Evolutionary conservation across 169 alveolate species (phyloP).

Genomic region (Hepatocystis sp.): DNA sequence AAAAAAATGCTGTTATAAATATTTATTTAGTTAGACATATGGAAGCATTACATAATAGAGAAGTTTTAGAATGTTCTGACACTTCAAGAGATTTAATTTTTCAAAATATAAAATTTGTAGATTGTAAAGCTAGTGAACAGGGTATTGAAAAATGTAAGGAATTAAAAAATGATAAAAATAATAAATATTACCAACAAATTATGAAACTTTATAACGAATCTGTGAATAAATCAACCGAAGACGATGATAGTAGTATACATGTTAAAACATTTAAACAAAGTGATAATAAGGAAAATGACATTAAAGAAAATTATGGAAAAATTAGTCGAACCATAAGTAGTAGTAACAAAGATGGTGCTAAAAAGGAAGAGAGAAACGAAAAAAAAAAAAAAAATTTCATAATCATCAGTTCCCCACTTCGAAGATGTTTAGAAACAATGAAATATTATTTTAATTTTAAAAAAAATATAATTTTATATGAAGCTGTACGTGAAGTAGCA

Average conservation of each 20-base stretch:
- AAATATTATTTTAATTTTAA: conserved; percentile 57
- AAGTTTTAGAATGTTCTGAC: conserved; percentile 8
- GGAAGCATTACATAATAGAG: conserved; percentile 65
- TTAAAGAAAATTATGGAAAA: no score
- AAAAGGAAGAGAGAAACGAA: neutral
- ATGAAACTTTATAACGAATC: conserved; percentile 34
- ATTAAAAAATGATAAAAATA: conserved; percentile 6
- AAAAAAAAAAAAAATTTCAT: conserved; percentile 31
- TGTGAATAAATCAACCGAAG: neutral
- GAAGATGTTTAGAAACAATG: conserved; percentile 62
- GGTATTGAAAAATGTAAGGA: conserved; percentile 36
- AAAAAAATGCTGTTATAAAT: conserved; percentile 34
- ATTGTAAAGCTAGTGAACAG: conserved; percentile 39
- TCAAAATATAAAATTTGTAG: conserved; percentile 9
- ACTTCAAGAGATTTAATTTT: conserved; percentile 37
- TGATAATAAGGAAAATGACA: neutral
- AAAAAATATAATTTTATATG: conserved; percentile 48
- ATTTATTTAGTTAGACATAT: conserved; percentile 67
- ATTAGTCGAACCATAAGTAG: no score
- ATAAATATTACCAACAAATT: conserved; percentile 19
- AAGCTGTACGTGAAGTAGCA: conserved; percentile 40
- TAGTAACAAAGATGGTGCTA: neutral
- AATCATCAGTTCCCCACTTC: conserved; percentile 44
- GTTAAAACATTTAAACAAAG: neutral
- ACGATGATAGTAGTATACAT: neutral